Conservation (phyloP, 352 stramenopile genomes). For the Phytophthora chlamydospora region DNA sequence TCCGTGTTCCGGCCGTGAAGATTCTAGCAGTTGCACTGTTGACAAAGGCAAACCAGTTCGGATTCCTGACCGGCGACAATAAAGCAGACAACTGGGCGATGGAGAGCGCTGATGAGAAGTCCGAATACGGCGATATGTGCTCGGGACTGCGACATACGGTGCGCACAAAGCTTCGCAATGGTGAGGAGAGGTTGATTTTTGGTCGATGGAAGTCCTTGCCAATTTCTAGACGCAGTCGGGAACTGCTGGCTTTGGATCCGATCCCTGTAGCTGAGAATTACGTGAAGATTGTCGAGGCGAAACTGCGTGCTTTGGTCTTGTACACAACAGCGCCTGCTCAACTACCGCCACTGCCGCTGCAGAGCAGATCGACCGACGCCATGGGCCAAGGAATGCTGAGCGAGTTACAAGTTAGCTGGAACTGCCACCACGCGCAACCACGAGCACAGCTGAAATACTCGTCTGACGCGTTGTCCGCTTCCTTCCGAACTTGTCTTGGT, state of each 20-base stretch:
- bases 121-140: slow-evolving; percentile 30
- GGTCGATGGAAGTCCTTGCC: not conserved
- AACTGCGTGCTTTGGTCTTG: slow-evolving; percentile 18
- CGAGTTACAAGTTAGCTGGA: slow-evolving; percentile 53
- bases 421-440: slow-evolving; percentile 34
- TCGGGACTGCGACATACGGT: slow-evolving; percentile 22
- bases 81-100: not conserved
- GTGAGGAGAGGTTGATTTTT: slow-evolving; percentile 26
- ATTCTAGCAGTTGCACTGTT: slow-evolving; percentile 39
- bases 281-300: slow-evolving; percentile 21
- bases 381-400: slow-evolving; percentile 46
- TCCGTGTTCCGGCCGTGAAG: slow-evolving; percentile 46
- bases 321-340: not conserved
- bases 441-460: slow-evolving; percentile 9
- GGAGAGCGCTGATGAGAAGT: slow-evolving; percentile 15
- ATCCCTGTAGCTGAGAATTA: slow-evolving; percentile 23
- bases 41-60: slow-evolving; percentile 29
- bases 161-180: slow-evolving; percentile 22
- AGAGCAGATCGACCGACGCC: slow-evolving; percentile 17
- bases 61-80: slow-evolving; percentile 38
- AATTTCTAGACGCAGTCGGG: not conserved
- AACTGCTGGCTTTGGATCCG: slow-evolving; percentile 8
- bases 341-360: slow-evolving; percentile 31
- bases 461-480: not conserved
- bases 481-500: slow-evolving; percentile 19